Evolutionary conservation across 2,329 filamentous ascomycete genomes (phyloP), one percentile per base, ranked within the genome.

Genomic region (Dendrostoma leiphaemia): DNA sequence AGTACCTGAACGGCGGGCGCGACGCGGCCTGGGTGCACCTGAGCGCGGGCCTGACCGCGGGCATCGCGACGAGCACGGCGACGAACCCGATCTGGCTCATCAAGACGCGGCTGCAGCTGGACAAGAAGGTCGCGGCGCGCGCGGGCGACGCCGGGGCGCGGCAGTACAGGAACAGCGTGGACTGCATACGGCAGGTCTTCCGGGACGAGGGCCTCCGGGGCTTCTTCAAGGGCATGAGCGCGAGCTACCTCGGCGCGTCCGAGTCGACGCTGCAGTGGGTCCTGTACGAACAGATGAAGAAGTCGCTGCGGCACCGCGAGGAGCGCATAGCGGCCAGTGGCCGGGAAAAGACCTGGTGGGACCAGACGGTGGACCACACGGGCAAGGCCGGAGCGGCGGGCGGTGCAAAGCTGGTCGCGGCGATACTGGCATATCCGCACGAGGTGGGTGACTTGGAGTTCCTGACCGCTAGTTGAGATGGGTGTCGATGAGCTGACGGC

Each of bases 11-110:
- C 71, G 66, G 83, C 62, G 84, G 87, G 46, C 68, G 85, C 62
- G 83, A 91, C 66, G 82, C 84, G 13, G 81, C 88, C 1, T 88
- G 83, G 78, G 85, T 96, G 10, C 91, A 96, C 68, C 78, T 96
- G 8, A 75, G 82, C 44, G 86, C 91, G 1, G 92, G 89, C 5
- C 84, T 89, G 1, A 78, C 81, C 15, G 91, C 92, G 1, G 92
- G 92, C 2, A 82, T 97, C 40, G 86, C 87, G 6, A 97, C 93
- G 0, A 90, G 90, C 44, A 97, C 93, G 1, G 90, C 88, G 21
- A 97, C 92, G 34, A 97, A 97, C 71, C 92, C 92, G 1, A 96
- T 97, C 65, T 97, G 92, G 92, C 82, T 97, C 59, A 85, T 97
- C 67, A 97, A 97, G 79, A 97, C 92, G 37, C 80, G 92, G 29